Evolutionary conservation across 768 basidiomycete genomes (phyloP).

Genomic region (Gyrodon lividus): DNA sequence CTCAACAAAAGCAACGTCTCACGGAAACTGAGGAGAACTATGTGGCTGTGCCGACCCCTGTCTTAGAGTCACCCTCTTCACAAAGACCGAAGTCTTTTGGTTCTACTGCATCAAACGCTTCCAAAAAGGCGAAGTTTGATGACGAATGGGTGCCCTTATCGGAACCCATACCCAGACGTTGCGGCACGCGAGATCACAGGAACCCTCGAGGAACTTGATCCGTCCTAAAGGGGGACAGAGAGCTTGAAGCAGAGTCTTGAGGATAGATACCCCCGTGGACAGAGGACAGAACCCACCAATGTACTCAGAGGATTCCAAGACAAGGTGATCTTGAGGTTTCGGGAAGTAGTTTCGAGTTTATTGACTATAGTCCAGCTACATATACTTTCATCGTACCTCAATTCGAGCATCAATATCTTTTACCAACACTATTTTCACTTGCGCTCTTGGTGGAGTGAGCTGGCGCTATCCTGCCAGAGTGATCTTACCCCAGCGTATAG

Average conservation of each 20-base stretch:
- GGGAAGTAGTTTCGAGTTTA: not conserved
- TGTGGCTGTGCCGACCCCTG: not conserved
- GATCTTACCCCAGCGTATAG: not conserved
- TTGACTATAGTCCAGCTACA: not conserved
- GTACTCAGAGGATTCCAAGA: not conserved
- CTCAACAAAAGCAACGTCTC: not conserved
- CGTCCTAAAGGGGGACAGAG: constrained; percentile 4
- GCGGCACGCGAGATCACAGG: not conserved
- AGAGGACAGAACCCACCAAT: not conserved
- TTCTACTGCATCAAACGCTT: not conserved
- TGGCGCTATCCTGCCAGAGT: too few relatives aligned
- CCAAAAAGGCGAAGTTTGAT: not conserved
- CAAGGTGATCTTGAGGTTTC: not conserved
- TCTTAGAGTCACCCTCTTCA: not conserved
- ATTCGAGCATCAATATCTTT: not conserved
- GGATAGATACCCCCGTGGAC: constrained; percentile 7
- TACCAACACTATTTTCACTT: not conserved
- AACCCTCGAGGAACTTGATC: constrained; percentile 2
- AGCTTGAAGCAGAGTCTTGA: constrained; percentile 27
- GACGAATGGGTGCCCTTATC: constrained; percentile 28
- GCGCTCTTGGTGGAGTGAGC: too few relatives aligned
- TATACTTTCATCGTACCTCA: not conserved
- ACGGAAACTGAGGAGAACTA: constrained; percentile 2
- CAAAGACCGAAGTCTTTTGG: not conserved
- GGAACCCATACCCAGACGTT: constrained; percentile 7